Evolutionary conservation across 129 eudicot species (phyloP), one percentile per base, ranked within the genome.

Genomic region (Deinandra increscens): DNA sequence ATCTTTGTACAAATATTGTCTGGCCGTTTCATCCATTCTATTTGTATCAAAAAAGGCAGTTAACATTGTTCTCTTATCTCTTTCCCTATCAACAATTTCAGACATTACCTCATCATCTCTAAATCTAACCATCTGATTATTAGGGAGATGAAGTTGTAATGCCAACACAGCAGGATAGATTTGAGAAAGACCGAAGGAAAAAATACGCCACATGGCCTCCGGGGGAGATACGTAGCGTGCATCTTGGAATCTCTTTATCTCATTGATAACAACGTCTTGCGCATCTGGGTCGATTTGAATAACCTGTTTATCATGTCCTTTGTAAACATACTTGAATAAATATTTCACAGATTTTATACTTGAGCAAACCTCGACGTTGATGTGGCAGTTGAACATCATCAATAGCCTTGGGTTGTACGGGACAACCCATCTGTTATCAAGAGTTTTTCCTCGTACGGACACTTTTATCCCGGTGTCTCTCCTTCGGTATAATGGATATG

Each of bases 161-260:
- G 46, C 12, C 13, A 42, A 7, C 13, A 9, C 46, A 42, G 12
- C 10, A 0, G 74, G 84, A 34, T 68, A 19, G 3, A 80, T 74
- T 36, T 63, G 46, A 41, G 54, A 56, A 34, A 68, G 48, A 0
- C 10, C 7, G 49, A 77, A 77, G 3, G 22, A 29, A 67, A 20
- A 75, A 7, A 68, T 67, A 4, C 46, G 61, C 74, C 69, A 67
- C 4, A 58, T 41, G 1, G 67, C 79, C 37, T 75, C 68, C 12
- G 15, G 37, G 56, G 9, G 55, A 1, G 64, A 77, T 4, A 77
- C 56, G 37, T 62, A 69, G 13, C 65, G 18, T 33, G 70, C 65
- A 55, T 69, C 61, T 4, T 45, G 51, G 39, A 18, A 55, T 39
- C 11, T 13, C 23, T 54, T 2, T 4, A 65, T 66, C 33, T 66